Evolutionary conservation across 768 basidiomycete genomes (phyloP).

Genomic region (Cystofilobasidium ferigula): DNA sequence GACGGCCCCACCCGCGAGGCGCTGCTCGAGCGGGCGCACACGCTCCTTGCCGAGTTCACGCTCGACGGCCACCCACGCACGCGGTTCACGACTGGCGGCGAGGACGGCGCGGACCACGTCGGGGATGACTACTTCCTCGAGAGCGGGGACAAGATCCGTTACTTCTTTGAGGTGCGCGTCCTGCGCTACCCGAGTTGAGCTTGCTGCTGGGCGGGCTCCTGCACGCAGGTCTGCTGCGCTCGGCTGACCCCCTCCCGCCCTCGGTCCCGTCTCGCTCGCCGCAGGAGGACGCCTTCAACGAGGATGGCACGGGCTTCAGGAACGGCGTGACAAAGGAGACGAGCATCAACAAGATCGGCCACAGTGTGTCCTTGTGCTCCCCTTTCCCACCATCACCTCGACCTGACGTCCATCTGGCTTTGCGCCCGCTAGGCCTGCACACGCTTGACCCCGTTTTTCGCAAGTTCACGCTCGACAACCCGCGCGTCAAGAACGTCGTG

Average conservation of each 20-base stretch:
- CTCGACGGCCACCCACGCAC: conserved; percentile 73
- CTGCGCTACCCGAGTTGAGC: background rate
- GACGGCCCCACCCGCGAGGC: conserved; percentile 47
- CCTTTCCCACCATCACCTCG: background rate
- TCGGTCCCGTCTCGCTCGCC: too few relatives aligned
- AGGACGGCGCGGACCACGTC: conserved; percentile 52
- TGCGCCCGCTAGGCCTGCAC: conserved; percentile 58
- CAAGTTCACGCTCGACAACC: conserved; percentile 67
- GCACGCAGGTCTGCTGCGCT: too few relatives aligned
- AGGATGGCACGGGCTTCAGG: conserved; percentile 41
- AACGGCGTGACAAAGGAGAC: conserved; percentile 42
- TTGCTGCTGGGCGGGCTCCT: background rate
- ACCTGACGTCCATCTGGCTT: conserved; percentile 2
- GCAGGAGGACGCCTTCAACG: conserved; percentile 60
- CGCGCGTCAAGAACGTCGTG: conserved; percentile 56
- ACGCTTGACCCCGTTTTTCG: conserved; percentile 73
- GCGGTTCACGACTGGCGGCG: conserved; percentile 66
- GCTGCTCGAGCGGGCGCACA: conserved; percentile 59
- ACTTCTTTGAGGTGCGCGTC: conserved; percentile 60
- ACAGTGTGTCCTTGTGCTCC: background rate
- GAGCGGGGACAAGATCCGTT: conserved; percentile 83
- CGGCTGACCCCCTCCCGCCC: too few relatives aligned
- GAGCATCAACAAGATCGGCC: conserved; percentile 82
- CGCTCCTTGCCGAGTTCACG: conserved; percentile 67
- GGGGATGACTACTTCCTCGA: conserved; percentile 88